These are phyloP conservation scores for Phaeosphaeriaceae sp. DNA, from an alignment of 2,329 filamentous ascomycete species.

Conservation along the genomic window DNA sequence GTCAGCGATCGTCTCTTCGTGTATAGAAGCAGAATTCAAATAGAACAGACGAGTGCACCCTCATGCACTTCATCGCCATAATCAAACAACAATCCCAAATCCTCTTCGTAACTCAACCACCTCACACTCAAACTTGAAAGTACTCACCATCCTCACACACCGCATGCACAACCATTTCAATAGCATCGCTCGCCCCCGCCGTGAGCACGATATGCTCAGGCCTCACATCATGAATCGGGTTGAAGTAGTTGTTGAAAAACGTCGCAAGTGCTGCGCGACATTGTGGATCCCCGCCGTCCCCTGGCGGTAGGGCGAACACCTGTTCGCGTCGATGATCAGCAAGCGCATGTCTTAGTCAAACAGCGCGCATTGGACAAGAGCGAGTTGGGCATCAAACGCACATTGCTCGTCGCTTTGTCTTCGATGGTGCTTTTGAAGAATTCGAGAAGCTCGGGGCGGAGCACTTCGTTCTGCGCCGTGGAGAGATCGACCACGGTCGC, in stretches of 20 bases:
- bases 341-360: too few species aligned
- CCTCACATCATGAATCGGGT: constrained; percentile 33
- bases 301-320: constrained; percentile 27
- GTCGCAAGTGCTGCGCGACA: constrained; percentile 31
- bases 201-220: constrained; percentile 38
- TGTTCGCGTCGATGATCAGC: constrained; percentile 8
- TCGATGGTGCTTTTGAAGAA: constrained; percentile 39
- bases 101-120: too few species aligned
- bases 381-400: too few species aligned
- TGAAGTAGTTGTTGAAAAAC: constrained; percentile 38
- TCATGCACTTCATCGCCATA: too few species aligned
- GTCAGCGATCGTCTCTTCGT: too few species aligned
- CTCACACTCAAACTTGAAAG: too few species aligned
- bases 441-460: constrained; percentile 33
- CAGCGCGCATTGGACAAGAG: too few species aligned
- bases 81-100: too few species aligned
- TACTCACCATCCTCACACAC: constrained; percentile 42
- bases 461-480: constrained; percentile 34
- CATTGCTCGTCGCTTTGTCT: constrained; percentile 25
- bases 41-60: too few species aligned
- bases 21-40: too few species aligned
- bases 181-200: constrained; percentile 33
- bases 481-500: constrained; percentile 31
- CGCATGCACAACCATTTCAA: constrained; percentile 35
- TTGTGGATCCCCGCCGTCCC: constrained; percentile 23